Evolutionary conservation across 768 basidiomycete genomes (phyloP).

Genomic region (Cystoderma amianthinum): DNA sequence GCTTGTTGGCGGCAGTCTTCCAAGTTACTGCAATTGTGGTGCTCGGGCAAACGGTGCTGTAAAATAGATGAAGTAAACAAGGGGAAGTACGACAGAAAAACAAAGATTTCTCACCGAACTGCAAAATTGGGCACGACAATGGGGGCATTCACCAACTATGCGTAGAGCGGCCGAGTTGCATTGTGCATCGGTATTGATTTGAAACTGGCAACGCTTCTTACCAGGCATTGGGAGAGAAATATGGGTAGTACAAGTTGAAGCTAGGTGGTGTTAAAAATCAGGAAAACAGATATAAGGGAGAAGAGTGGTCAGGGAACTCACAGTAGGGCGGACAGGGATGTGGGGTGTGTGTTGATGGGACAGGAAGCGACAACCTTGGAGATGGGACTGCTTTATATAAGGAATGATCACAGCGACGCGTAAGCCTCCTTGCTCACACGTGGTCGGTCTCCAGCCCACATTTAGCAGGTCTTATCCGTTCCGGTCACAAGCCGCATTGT

Average conservation of each 20-base stretch:
- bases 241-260: constrained; percentile 5
- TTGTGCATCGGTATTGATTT: constrained; percentile 36
- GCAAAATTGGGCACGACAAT: constrained; percentile 76
- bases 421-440: constrained; percentile 17
- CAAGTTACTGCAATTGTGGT: constrained; percentile 78
- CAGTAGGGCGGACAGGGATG: constrained; percentile 3
- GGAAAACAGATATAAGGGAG: constrained; percentile 7
- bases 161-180: constrained; percentile 79
- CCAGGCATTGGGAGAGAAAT: constrained; percentile 47
- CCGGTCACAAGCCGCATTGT: too few species aligned
- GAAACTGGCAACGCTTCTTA: constrained; percentile 85
- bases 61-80: constrained; percentile 9
- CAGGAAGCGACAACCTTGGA: constrained; percentile 4
- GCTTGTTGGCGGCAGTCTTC: constrained; percentile 84
- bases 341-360: constrained; percentile 4
- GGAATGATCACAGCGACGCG: constrained; percentile 16
- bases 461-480: constrained; percentile 8
- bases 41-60: constrained; percentile 86
- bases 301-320: constrained; percentile 2
- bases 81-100: constrained; percentile 3
- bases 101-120: constrained; percentile 46
- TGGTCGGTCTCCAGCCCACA: constrained; percentile 10
- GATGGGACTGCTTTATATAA: constrained; percentile 10
- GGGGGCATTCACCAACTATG: constrained; percentile 80
- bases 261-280: constrained; percentile 4